Conservation (phyloP, 106 monocot species). For the Alisma plantagoaquatica region DNA sequence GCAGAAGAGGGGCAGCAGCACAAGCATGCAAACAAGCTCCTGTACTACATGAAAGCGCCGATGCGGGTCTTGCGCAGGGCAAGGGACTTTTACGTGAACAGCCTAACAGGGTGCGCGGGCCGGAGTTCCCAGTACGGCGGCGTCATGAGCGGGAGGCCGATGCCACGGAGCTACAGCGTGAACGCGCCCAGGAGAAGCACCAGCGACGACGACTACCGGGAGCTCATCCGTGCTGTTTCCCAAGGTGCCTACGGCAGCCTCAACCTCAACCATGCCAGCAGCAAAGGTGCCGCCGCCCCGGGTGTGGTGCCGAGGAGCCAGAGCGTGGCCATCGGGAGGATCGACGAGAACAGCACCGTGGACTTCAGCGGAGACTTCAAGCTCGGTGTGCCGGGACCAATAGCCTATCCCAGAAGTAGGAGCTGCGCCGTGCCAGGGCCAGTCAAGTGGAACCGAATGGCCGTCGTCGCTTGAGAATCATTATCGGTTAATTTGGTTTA, state of each 20-base stretch:
- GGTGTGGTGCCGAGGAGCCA: slow-evolving; percentile 33
- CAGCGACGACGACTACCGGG: slow-evolving; percentile 34
- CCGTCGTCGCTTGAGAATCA: no score
- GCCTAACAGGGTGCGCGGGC: slow-evolving; percentile 33
- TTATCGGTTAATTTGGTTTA: no score
- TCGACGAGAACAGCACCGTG: slow-evolving; percentile 59
- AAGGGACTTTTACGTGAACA: slow-evolving; percentile 46
- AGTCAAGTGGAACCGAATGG: slow-evolving; percentile 10
- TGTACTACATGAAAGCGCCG: slow-evolving; percentile 30
- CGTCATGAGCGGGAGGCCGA: background rate
- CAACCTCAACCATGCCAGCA: background rate
- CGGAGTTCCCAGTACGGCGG: slow-evolving; percentile 12
- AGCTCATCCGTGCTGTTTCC: slow-evolving; percentile 47
- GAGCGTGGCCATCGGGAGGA: slow-evolving; percentile 50
- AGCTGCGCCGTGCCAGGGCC: slow-evolving; percentile 23
- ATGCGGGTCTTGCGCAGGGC: slow-evolving; percentile 20
- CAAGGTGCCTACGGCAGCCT: background rate
- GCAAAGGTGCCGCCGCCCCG: background rate
- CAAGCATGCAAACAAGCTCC: slow-evolving; percentile 6
- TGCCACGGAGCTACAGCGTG: slow-evolving; percentile 24
- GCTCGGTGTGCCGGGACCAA: slow-evolving; percentile 12
- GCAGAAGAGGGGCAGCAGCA: background rate
- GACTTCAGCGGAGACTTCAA: slow-evolving; percentile 29
- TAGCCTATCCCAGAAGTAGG: slow-evolving; percentile 15
- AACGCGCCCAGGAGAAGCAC: slow-evolving; percentile 3